Evolutionary conservation across 1,139 yeast species (phyloP).

Genomic region (Debaryomycetaceae sp.): DNA sequence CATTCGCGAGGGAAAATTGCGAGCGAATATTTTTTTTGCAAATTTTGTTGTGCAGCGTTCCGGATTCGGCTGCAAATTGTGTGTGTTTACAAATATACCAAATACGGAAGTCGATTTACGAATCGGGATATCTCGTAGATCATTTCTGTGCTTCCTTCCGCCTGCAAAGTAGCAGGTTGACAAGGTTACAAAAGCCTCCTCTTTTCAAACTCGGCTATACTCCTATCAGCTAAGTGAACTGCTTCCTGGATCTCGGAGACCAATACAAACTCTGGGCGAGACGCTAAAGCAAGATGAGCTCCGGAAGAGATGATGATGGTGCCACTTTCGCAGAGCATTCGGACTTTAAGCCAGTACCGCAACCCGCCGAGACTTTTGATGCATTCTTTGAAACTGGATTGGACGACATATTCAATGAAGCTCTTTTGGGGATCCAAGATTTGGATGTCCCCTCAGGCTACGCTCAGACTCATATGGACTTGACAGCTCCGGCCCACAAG

Average conservation of each 20-base stretch:
- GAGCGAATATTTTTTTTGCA: too few relatives aligned
- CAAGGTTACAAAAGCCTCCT: too few relatives aligned
- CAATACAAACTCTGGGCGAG: too few relatives aligned
- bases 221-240: too few relatives aligned
- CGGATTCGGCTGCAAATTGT: conserved; percentile 2
- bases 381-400: conserved; percentile 27
- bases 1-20: too few relatives aligned
- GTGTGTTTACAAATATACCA: conserved; percentile 13
- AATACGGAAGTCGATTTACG: conserved; percentile 12
- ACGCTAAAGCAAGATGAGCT: too few relatives aligned
- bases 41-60: not conserved
- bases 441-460: conserved; percentile 36
- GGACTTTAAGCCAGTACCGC: conserved; percentile 15
- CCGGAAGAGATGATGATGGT: too few relatives aligned
- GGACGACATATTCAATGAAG: conserved; percentile 33
- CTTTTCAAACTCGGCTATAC: too few relatives aligned
- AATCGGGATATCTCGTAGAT: too few relatives aligned
- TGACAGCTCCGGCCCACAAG: not conserved
- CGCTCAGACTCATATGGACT: conserved; percentile 3
- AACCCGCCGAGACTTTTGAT: conserved; percentile 34
- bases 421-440: conserved; percentile 36
- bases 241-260: too few relatives aligned
- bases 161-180: too few relatives aligned
- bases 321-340: conserved; percentile 6
- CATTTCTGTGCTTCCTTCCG: too few relatives aligned